Evolutionary conservation across 1,139 yeast genomes (phyloP), one percentile per base, ranked within the genome.

Genomic region (Kurtzmaniella quercitrusa): DNA sequence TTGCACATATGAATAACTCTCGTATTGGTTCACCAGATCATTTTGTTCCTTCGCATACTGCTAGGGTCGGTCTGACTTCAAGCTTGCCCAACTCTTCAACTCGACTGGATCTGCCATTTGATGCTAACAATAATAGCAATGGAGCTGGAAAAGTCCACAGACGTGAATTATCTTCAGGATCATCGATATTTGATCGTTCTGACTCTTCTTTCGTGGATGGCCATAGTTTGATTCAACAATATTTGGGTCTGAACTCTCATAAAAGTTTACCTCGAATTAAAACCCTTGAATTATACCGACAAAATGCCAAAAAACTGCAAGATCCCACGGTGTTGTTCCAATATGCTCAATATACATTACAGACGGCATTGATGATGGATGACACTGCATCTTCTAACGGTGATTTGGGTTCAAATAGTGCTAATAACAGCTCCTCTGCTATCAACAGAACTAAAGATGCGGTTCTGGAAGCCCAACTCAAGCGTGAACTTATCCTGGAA

Each of bases 301-400:
- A 84, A 53, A 91, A 88, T 56, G 96, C 95, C 17, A 84, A 84
- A 56, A 86, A 83, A 55, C 79, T 91, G 14, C 84, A 83, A 55
- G 96, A 91, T 57, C 95, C 97, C 1, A 80, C 78, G 20, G 84
- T 88, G 16, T 77, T 89, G 54, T 88, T 88, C 62, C 93, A 88
- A 56, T 89, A 88, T 58, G 96, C 97, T 1, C 95, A 89, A 63
- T 88, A 86, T 60, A 84, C 87, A 84, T 68, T 88, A 42, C 94
- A 88, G 61, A 86, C 95, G 1, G 96, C 95, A 1, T 69, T 88
- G 49, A 64, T 82, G 20, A 68, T 81, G 52, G 81, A 77, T 38
- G 54, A 57, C 17, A 54, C 52, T 8, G 48, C 42, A 2, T 44
- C 18, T 18, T 9, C 26, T 3, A 20, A 32, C 22, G 42, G 38